Conservation (phyloP, 169 alveolate species). For the Plasmodium malariae region DNA sequence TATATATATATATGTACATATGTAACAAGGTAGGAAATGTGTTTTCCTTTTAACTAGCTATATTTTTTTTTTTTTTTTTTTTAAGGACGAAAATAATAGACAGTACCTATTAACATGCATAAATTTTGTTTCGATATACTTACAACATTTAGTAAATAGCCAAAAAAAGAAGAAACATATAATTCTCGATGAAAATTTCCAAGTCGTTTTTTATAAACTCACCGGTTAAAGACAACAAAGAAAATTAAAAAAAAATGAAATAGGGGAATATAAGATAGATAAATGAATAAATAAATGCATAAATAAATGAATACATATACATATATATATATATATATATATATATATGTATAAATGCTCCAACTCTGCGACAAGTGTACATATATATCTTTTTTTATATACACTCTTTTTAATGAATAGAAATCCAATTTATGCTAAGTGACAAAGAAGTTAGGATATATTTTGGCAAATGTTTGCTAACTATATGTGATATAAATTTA, state of each 20-base stretch:
- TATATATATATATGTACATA: background rate
- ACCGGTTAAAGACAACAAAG: slow-evolving; percentile 18
- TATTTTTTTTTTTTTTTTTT: background rate
- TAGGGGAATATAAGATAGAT: background rate
- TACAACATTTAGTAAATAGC: slow-evolving; percentile 30
- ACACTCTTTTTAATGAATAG: background rate
- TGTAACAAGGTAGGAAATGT: background rate
- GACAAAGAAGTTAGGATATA: slow-evolving; percentile 52
- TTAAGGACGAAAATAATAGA: slow-evolving; percentile 64
- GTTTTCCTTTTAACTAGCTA: background rate
- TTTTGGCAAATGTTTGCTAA: slow-evolving; percentile 53
- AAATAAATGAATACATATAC: background rate
- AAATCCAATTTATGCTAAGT: slow-evolving; percentile 48
- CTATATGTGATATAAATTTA: slow-evolving; percentile 46
- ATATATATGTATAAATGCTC: background rate
- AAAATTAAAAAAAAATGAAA: too few species aligned
- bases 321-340: slow-evolving; percentile 8
- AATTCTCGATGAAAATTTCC: slow-evolving; percentile 13
- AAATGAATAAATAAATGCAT: background rate
- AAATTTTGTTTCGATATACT: slow-evolving; percentile 37
- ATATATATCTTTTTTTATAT: background rate
- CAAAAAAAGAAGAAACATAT: slow-evolving; percentile 24
- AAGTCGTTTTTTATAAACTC: slow-evolving; percentile 18
- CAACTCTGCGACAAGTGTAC: too few species aligned
- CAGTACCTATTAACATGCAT: slow-evolving; percentile 30